Base-by-base conservation (phyloP, 1,284 basidiomycete genomes). In the Tilletia walkeri region DNA sequence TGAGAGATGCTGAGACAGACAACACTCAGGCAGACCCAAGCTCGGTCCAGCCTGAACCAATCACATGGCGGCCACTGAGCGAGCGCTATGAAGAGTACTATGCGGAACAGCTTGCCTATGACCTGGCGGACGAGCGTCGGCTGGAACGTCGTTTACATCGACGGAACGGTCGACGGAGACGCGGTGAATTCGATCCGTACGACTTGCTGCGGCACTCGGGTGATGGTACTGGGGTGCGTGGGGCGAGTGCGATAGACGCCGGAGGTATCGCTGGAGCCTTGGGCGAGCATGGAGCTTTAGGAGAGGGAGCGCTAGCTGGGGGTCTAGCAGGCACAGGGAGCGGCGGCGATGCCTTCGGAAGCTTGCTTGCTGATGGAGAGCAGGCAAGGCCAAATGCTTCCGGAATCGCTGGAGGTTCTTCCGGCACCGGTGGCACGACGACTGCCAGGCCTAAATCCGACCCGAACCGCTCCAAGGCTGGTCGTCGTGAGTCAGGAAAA, bases 1-100 rank as follows among this genome's bases (percentile, higher is more conserved):
- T 45, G 41, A 45, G 41, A 45, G 41, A 45, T 45, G 41, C 14
- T 14, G 41, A 45, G 41, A 1, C 14, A 14, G 1, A 14, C 41
- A 45, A 3, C 41, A 45, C 6, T 14, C 9, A 45, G 41, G 14
- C 41, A 14, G 41, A 14, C 9, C 14, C 41, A 14, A 45, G 41
- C 41, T 45, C 41, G 3, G 41, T 14, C 41, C 41, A 56, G 20
- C 54, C 54, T 6, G 20, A 12, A 10, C 6, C 20, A 0, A 56
- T 56, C 20, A 14, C 54, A 24, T 79, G 76, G 78, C 72, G 72
- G 50, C 72, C 76, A 1, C 56, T 80, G 0, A 63, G 39, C 34
- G 77, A 68, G n/a, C 65, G 77, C 1, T 79, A 76, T 66, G 74
- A 72, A 9, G 73, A 79, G 53, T 79, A 75, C 50, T 50, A 75